Percentiles rank a stretch among this genome's conserved stretches.
Evolutionary conservation across 2,329 filamentous ascomycete genomes (phyloP).

Genomic region (Pseudogymnoascus sp.): DNA sequence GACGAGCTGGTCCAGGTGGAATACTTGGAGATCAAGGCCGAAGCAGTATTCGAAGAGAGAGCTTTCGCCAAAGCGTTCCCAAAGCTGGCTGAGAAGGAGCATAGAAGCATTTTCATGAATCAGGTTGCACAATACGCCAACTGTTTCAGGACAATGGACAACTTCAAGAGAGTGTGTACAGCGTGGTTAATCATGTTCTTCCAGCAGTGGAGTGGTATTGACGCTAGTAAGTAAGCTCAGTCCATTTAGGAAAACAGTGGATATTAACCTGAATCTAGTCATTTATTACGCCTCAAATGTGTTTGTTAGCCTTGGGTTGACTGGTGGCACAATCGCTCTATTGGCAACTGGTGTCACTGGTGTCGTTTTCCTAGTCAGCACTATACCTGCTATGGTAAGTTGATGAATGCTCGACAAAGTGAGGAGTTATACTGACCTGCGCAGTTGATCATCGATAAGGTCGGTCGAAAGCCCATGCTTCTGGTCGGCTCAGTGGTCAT

Average conservation of each 20-base stretch:
- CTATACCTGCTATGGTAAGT: constrained; percentile 30
- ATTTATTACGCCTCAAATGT: constrained; percentile 52
- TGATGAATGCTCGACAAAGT: not conserved
- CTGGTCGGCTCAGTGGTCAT: constrained; percentile 34
- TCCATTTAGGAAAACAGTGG: not conserved
- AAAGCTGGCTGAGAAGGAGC: constrained; percentile 34
- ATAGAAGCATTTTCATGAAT: constrained; percentile 35
- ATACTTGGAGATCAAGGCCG: constrained; percentile 41
- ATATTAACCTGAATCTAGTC: constrained; percentile 37
- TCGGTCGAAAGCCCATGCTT: constrained; percentile 36
- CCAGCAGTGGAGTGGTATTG: constrained; percentile 40
- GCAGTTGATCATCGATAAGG: constrained; percentile 40
- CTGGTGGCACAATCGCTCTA: constrained; percentile 50
- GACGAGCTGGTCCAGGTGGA: constrained; percentile 36
- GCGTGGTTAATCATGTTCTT: constrained; percentile 42
- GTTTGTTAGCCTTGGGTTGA: constrained; percentile 57
- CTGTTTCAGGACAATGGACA: constrained; percentile 41
- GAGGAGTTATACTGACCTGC: constrained; percentile 37
- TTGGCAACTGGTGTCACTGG: constrained; percentile 58
- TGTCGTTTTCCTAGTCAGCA: constrained; percentile 40
- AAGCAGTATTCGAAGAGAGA: constrained; percentile 36
- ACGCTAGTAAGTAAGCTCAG: constrained; percentile 25
- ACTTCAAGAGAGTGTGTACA: constrained; percentile 40
- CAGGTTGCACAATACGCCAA: constrained; percentile 45
- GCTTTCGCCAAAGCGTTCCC: constrained; percentile 40